Conservation (phyloP, 2,329 filamentous ascomycete genomes). For the Exserohilum rostratum region DNA sequence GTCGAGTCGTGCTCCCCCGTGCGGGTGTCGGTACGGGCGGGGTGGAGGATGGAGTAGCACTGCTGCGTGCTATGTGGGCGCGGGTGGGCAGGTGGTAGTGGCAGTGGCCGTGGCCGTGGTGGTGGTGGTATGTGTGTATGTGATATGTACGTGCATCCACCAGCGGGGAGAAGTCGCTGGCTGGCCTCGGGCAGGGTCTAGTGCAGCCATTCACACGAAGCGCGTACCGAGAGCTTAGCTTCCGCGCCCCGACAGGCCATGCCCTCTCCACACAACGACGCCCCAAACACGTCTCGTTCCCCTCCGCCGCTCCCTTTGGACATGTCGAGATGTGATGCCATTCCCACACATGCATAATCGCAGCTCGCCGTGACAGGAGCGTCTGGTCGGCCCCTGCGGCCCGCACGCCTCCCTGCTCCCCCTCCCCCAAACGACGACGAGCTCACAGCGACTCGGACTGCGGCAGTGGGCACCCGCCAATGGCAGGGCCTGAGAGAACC, state of each 20-base stretch:
- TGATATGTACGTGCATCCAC: not conserved
- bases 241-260: not conserved
- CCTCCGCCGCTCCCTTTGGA: too few species aligned
- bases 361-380: not conserved
- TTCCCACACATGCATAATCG: not conserved
- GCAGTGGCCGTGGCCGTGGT: not conserved
- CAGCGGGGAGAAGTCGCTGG: constrained; percentile 7
- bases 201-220: not conserved
- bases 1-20: not conserved
- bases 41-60: too few species aligned
- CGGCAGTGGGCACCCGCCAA: not conserved
- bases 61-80: too few species aligned
- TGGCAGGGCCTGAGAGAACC: not conserved
- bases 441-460: not conserved
- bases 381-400: not conserved
- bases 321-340: not conserved
- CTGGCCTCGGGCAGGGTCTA: not conserved
- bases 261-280: not conserved
- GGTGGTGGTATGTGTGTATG: not conserved
- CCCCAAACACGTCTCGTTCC: not conserved
- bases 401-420: not conserved
- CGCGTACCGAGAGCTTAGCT: constrained; percentile 5
- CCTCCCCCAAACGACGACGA: not conserved
- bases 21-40: too few species aligned
- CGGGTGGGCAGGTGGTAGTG: too few species aligned